These are phyloP conservation scores for Vachellia pachyceras DNA, from an alignment of 306 rosid species.

Conservation along the genomic window DNA sequence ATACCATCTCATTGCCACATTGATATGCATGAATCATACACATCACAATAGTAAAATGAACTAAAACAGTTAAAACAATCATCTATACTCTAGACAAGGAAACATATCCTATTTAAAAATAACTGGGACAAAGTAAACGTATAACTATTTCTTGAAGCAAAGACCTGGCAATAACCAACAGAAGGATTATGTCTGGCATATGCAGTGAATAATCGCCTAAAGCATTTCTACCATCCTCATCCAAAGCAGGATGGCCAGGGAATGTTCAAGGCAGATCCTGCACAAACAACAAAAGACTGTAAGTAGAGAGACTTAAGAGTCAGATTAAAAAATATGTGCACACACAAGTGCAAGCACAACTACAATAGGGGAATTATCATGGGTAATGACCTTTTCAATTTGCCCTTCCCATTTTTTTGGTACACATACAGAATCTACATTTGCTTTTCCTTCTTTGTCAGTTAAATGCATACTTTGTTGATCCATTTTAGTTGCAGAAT, in stretches of 20 bases:
- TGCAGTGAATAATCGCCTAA: constrained; percentile 95
- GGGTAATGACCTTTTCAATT: constrained; percentile 83
- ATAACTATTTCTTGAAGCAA: constrained; percentile 39
- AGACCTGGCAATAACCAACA: constrained; percentile 99
- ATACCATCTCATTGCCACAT: too few relatives aligned
- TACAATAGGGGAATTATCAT: constrained; percentile 17
- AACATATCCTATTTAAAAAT: constrained; percentile 24
- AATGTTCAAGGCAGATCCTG: constrained; percentile 99
- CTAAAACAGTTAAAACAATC: too few relatives aligned
- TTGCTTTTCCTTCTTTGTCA: constrained; percentile 48
- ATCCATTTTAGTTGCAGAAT: constrained; percentile 55
- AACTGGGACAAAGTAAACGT: not conserved
- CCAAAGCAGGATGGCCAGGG: constrained; percentile 99
- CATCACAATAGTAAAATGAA: too few relatives aligned
- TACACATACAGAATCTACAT: constrained; percentile 50
- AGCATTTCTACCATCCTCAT: constrained; percentile 98
- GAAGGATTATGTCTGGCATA: constrained; percentile 99
- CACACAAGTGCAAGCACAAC: constrained; percentile 11
- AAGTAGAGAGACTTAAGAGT: constrained; percentile 29
- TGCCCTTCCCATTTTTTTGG: constrained; percentile 99
- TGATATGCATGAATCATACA: too few relatives aligned
- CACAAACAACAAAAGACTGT: constrained; percentile 33
- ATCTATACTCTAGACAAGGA: too few relatives aligned
- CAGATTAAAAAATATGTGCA: constrained; percentile 1
- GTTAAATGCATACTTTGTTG: constrained; percentile 51